Evolutionary conservation across 1,284 basidiomycete species (phyloP).

Genomic region (Ceratobasidium papillatum): DNA sequence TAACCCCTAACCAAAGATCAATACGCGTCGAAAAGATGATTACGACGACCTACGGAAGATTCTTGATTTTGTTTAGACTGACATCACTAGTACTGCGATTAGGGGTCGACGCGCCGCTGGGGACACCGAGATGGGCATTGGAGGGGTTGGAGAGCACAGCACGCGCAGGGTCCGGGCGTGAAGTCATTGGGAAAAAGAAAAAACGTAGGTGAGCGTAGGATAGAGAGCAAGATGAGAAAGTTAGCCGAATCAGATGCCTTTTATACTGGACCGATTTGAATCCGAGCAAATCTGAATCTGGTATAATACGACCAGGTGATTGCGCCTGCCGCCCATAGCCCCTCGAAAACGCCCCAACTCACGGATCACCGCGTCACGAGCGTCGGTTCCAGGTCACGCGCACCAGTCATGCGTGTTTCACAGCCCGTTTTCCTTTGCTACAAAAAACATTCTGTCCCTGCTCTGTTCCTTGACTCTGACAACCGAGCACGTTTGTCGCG

Average conservation of each 20-base stretch:
- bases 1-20: constrained; percentile 59
- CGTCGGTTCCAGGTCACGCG: constrained; percentile 24
- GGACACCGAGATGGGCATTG: constrained; percentile 32
- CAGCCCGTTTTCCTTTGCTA: neutral
- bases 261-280: constrained; percentile 31
- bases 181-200: constrained; percentile 4
- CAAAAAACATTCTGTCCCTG: neutral
- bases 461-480: constrained; percentile 10
- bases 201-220: neutral
- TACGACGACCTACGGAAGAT: constrained; percentile 44
- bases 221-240: constrained; percentile 1
- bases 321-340: neutral
- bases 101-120: constrained; percentile 10
- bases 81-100: constrained; percentile 39
- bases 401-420: constrained; percentile 12
- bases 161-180: neutral
- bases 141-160: constrained; percentile 36
- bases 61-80: constrained; percentile 43
- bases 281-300: constrained; percentile 13
- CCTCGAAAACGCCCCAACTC: constrained; percentile 36
- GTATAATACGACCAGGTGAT: constrained; percentile 8
- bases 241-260: neutral
- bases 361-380: constrained; percentile 26
- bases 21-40: neutral
- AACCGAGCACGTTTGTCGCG: neutral